Percentiles rank a stretch among this genome's conserved stretches.
phyloP scores from a whole-genome alignment of 1,284 basidiomycete species.

The Mycena sp. region DNA sequence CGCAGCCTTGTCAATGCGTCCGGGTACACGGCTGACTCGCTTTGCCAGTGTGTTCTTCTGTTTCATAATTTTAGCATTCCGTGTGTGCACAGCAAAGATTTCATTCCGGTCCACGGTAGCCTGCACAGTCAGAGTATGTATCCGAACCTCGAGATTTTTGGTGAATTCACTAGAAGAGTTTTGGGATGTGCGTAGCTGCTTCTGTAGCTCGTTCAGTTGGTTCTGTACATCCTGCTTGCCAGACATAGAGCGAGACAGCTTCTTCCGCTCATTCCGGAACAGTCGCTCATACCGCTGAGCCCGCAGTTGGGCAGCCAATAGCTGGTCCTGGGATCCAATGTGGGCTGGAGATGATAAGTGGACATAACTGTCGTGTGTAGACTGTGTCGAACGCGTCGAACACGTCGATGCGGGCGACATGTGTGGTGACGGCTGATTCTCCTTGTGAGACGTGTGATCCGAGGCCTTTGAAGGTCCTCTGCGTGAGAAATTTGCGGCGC shows the following conservation, averaged over 20 bases:
- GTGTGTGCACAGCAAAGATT: neutral
- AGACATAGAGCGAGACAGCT: neutral
- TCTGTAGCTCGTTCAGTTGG: neutral
- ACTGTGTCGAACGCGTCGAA: conserved; percentile 5
- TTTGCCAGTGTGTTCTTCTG: neutral
- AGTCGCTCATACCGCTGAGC: neutral
- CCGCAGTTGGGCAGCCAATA: neutral
- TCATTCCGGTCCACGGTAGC: neutral
- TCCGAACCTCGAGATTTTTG: neutral
- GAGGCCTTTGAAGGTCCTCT: neutral
- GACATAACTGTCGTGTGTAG: neutral
- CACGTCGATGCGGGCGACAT: neutral
- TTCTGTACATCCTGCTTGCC: neutral
- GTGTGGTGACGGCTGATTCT: too few relatives aligned
- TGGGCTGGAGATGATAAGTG: neutral
- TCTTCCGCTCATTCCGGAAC: conserved; percentile 9
- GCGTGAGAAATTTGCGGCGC: neutral
- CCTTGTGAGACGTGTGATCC: conserved; percentile 8
- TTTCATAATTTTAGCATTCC: neutral
- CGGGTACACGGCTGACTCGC: neutral
- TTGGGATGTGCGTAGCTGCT: neutral
- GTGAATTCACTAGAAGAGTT: neutral
- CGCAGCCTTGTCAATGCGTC: neutral
- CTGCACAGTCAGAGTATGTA: neutral
- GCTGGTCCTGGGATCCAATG: neutral